These are phyloP conservation scores for Gossypium raimondii DNA, from an alignment of 345 rosid genomes.

Conservation along the genomic window DNA sequence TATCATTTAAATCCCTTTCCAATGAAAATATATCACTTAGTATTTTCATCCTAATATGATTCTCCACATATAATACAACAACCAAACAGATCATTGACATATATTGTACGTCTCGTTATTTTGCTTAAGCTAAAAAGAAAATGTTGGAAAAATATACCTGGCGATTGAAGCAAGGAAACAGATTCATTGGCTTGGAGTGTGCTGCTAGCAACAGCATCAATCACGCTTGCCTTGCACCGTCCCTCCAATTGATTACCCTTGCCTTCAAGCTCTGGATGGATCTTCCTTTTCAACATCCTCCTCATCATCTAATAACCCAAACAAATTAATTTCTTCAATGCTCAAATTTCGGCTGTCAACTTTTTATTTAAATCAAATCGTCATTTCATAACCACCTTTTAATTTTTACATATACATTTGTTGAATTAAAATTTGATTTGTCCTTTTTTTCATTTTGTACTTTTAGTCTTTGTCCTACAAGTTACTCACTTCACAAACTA, in stretches of 20 bases:
- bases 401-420: not conserved
- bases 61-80: too few species aligned
- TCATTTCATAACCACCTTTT: not conserved
- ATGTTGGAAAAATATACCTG: constrained; percentile 27
- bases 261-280: constrained; percentile 71
- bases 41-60: too few species aligned
- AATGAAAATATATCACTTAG: too few species aligned
- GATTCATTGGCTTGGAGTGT: constrained; percentile 38
- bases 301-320: constrained; percentile 53
- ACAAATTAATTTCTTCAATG: not conserved
- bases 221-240: constrained; percentile 26
- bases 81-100: too few species aligned
- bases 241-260: constrained; percentile 29
- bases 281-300: constrained; percentile 83
- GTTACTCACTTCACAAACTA: not conserved
- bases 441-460: not conserved
- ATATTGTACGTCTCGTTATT: too few species aligned
- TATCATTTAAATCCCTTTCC: too few species aligned
- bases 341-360: not conserved
- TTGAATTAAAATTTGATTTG: not conserved
- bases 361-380: not conserved
- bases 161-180: constrained; percentile 39
- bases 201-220: constrained; percentile 15
- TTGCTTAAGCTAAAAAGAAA: not conserved
- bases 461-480: not conserved